Evolutionary conservation across 768 basidiomycete genomes (phyloP), one percentile per base, ranked within the genome.

Genomic region (Lentinula boryana): DNA sequence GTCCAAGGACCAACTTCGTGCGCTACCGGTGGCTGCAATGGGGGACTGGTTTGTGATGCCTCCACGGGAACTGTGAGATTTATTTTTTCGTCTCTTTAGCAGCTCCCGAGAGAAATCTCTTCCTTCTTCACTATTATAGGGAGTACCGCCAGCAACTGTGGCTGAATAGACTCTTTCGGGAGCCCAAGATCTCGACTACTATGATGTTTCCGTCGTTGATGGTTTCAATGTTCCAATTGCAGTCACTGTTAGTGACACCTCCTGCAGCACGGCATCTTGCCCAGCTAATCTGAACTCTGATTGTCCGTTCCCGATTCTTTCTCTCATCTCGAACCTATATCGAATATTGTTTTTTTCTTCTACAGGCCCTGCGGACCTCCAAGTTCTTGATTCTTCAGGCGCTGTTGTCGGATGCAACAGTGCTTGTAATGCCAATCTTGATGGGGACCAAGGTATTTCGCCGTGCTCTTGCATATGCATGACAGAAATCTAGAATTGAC

Each of bases 21-120:
- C 64, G 63, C 83, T 18, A 77, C 78, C 59, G 88, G 88, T 43
- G 86, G 86, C 52, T 89, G 88, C 67, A 86, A 84, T 61, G 88
- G 88, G 15, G 88, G 88, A 40, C 72, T 90, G 8, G 66, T 75
- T 10, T 89, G 88, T 63, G 82, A 80, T 65, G 63, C 75, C 10
- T 66, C 67, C 41, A 79, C 78, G 35, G 86, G 82, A 49, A 84
- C 84, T 15, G 79, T 79, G 65, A 61, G 74, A 63, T 4, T n/a
- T 31, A 7, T 44, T 3, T 21, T 31, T 8, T 15, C 38, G 4
- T 32, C 55, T 27, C 23, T 27, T 27, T 1, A n/a, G 50, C 33
- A 6, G n/a, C 36, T 49, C 56, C 62, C 4, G 60, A 61, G 36
- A 64, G 63, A n/a, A 60, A 63, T 16, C 21, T 60, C 18, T n/a